Conservation (phyloP, 805 yeast genomes). For the Ogataea ramenticola region DNA sequence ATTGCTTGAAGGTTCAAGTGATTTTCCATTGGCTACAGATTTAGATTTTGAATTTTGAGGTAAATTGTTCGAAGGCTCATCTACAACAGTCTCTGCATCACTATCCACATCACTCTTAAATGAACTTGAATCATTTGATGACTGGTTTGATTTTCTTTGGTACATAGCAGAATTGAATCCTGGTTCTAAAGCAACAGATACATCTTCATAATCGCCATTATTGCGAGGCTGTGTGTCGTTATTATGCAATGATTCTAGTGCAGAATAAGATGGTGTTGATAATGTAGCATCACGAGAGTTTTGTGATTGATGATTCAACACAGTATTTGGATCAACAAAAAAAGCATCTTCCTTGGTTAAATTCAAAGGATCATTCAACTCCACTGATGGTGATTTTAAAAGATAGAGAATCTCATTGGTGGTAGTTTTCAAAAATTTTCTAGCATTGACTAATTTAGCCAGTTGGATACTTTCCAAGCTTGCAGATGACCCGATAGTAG, state of each 20-base stretch:
- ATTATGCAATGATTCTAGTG: too few species aligned
- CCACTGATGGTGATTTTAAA: slow-evolving; percentile 27
- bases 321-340: slow-evolving; percentile 3
- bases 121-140: too few species aligned
- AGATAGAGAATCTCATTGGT: slow-evolving; percentile 29
- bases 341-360: slow-evolving; percentile 13
- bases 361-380: slow-evolving; percentile 20
- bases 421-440: slow-evolving; percentile 26
- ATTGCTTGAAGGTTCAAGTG: not conserved
- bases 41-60: not conserved
- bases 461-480: slow-evolving; percentile 17
- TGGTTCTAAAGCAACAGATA: slow-evolving; percentile 18
- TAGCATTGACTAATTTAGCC: slow-evolving; percentile 22
- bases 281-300: not conserved
- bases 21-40: not conserved
- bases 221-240: not conserved
- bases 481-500: too few species aligned
- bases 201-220: slow-evolving; percentile 13
- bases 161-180: slow-evolving; percentile 8
- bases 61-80: not conserved
- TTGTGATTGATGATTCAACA: not conserved
- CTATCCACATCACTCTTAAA: not conserved
- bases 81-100: not conserved
- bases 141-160: not conserved
- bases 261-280: not conserved